A percentile compares a stretch with the other conserved stretches of the same genome.
Conservation (phyloP, 78 protist genomes). For the Bigelowiella natans region DNA sequence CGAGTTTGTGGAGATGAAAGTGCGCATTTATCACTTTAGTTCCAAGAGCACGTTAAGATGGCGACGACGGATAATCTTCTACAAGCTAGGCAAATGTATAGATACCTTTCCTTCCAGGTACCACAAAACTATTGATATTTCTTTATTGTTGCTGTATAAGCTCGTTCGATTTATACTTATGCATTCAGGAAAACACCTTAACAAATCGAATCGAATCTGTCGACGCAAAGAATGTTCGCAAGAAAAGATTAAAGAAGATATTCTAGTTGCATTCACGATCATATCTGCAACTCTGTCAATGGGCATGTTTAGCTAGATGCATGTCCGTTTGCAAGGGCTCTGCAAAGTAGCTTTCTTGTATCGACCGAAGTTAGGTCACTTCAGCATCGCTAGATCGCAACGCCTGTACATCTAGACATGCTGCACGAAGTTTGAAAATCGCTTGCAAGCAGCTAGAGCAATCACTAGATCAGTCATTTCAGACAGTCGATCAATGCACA, state of each 20-base stretch:
- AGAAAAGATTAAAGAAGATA: not conserved
- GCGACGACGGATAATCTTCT: not conserved
- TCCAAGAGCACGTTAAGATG: not conserved
- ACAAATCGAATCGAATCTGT: not conserved
- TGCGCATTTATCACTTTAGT: not conserved
- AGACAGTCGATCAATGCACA: no score
- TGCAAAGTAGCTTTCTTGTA: no score
- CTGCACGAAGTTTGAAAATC: no score
- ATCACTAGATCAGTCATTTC: no score
- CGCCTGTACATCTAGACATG: no score
- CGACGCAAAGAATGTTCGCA: not conserved
- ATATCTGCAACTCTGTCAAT: no score
- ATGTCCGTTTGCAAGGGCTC: no score
- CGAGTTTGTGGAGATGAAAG: not conserved
- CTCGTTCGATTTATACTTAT: not conserved
- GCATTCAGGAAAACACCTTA: not conserved
- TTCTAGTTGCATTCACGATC: no score
- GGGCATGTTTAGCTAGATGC: no score
- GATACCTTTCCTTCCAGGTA: not conserved
- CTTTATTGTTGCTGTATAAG: not conserved
- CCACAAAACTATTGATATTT: not conserved
- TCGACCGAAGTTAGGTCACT: no score
- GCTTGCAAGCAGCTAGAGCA: no score
- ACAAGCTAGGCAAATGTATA: not conserved
- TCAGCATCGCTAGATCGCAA: no score